A percentile compares a stretch with the other conserved stretches of the same genome.
These are phyloP conservation scores for Gracilaria caudata DNA, from an alignment of 23 red algal genomes.

Conservation along the genomic window DNA sequence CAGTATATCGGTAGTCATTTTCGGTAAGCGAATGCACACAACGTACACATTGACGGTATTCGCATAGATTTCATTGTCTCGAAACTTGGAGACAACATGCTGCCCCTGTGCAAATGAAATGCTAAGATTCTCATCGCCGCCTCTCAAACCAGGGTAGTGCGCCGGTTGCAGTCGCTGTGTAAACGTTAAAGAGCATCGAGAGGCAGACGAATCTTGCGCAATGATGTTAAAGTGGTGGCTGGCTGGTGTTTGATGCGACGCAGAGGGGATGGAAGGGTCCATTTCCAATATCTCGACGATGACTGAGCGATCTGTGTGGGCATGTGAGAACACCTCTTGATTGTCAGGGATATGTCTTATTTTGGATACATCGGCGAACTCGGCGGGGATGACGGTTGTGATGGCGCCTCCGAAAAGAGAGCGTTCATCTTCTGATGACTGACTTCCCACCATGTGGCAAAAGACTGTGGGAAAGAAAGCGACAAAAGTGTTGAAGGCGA, in stretches of 20 bases:
- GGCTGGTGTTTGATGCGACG: conserved; percentile 17
- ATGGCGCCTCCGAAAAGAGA: conserved; percentile 83
- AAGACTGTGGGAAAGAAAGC: not conserved
- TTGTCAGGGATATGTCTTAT: conserved; percentile 76
- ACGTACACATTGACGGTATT: conserved; percentile 63
- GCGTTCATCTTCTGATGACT: conserved; percentile 4
- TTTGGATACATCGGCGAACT: conserved; percentile 57
- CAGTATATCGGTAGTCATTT: conserved; percentile 64
- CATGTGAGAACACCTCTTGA: conserved; percentile 74
- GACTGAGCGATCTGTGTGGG: conserved; percentile 52
- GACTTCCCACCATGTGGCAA: not conserved
- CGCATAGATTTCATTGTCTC: conserved; percentile 21
- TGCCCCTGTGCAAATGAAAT: conserved; percentile 60
- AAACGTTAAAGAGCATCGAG: not conserved
- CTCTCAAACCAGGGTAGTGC: not conserved
- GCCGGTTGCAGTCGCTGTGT: not conserved
- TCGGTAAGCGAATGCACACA: conserved; percentile 66
- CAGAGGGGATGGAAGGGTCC: not conserved
- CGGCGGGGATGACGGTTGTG: conserved; percentile 35
- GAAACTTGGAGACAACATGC: conserved; percentile 75
- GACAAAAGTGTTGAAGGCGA: not conserved
- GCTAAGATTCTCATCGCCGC: conserved; percentile 8
- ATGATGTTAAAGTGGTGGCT: conserved; percentile 56
- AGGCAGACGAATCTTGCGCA: conserved; percentile 40
- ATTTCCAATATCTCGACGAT: conserved; percentile 70